These are phyloP conservation scores for Fusarium staphyleae DNA, from an alignment of 2,329 filamentous ascomycete species.

Conservation along the genomic window DNA sequence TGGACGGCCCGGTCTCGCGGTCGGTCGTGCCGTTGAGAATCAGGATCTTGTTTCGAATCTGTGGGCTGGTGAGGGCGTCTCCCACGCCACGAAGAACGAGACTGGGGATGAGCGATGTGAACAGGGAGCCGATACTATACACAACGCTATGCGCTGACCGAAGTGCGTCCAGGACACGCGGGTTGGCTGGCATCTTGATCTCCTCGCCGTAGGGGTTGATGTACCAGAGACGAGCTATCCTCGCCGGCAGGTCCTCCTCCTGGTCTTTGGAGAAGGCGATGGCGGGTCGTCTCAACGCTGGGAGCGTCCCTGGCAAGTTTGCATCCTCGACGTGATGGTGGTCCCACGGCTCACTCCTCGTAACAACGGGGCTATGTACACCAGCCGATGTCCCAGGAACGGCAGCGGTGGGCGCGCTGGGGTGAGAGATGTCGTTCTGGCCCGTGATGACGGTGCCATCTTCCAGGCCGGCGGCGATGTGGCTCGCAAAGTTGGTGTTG, in stretches of 20 bases:
- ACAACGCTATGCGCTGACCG: slow-evolving; percentile 71
- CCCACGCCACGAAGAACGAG: slow-evolving; percentile 79
- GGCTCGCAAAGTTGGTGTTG: slow-evolving; percentile 94
- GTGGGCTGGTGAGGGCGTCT: slow-evolving; percentile 56
- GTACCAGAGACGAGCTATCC: slow-evolving; percentile 90
- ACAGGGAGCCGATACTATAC: slow-evolving; percentile 93
- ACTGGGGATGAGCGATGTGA: slow-evolving; percentile 86
- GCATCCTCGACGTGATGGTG: slow-evolving; percentile 79
- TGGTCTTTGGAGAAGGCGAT: slow-evolving; percentile 81
- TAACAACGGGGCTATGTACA: slow-evolving; percentile 41
- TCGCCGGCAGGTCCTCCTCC: slow-evolving; percentile 76
- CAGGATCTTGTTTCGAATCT: slow-evolving; percentile 73
- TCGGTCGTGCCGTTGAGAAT: slow-evolving; percentile 86
- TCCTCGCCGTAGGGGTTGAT: slow-evolving; percentile 99
- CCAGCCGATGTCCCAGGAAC: slow-evolving; percentile 43
- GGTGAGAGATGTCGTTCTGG: slow-evolving; percentile 92
- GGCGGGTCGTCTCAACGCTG: slow-evolving; percentile 79
- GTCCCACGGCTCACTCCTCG: slow-evolving; percentile 57
- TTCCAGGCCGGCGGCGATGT: slow-evolving; percentile 83
- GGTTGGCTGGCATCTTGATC: slow-evolving; percentile 84
- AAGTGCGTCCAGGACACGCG: slow-evolving; percentile 76
- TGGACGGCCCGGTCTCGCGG: slow-evolving; percentile 80
- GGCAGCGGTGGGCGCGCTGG: slow-evolving; percentile 67
- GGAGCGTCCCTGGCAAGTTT: slow-evolving; percentile 81
- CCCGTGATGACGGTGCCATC: slow-evolving; percentile 84